Conservation (phyloP, 2,329 filamentous ascomycete species). For the Pseudogymnoascus sp. region DNA sequence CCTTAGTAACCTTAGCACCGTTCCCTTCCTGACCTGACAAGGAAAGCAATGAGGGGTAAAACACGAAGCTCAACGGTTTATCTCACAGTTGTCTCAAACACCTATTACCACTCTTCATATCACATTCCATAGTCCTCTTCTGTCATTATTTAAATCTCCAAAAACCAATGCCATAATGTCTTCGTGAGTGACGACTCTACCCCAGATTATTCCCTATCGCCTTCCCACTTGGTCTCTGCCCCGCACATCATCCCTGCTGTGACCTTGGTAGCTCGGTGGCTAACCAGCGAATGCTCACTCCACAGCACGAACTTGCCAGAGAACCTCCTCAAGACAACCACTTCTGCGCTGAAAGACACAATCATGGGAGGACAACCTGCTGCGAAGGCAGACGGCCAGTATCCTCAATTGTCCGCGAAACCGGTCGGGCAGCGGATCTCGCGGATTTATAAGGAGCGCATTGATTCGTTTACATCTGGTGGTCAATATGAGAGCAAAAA, state of each 20-base stretch:
- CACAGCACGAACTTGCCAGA: slow-evolving; percentile 1
- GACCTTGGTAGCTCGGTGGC: background rate
- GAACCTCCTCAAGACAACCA: background rate
- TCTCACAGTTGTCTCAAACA: background rate
- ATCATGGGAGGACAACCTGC: slow-evolving; percentile 30
- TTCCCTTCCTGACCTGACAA: background rate
- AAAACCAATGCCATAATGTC: background rate
- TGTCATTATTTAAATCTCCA: background rate
- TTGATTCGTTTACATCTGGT: slow-evolving; percentile 68
- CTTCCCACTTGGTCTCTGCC: background rate
- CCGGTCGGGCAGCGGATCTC: slow-evolving; percentile 72
- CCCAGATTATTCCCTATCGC: background rate
- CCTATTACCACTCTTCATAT: background rate
- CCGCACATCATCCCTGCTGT: background rate
- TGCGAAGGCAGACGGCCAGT: slow-evolving; percentile 22
- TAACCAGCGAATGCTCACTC: background rate
- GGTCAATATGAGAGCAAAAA: slow-evolving; percentile 75
- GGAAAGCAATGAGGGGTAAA: background rate
- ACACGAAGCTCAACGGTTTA: background rate
- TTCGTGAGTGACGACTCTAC: background rate
- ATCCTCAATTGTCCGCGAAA: slow-evolving; percentile 26
- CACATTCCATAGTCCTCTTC: background rate
- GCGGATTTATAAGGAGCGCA: slow-evolving; percentile 75
- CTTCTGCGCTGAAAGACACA: slow-evolving; percentile 12
- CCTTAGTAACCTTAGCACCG: background rate